A percentile compares a stretch with the other conserved stretches of the same genome.
Conservation (phyloP, 805 yeast species). For the Myxozyma sirexii region DNA sequence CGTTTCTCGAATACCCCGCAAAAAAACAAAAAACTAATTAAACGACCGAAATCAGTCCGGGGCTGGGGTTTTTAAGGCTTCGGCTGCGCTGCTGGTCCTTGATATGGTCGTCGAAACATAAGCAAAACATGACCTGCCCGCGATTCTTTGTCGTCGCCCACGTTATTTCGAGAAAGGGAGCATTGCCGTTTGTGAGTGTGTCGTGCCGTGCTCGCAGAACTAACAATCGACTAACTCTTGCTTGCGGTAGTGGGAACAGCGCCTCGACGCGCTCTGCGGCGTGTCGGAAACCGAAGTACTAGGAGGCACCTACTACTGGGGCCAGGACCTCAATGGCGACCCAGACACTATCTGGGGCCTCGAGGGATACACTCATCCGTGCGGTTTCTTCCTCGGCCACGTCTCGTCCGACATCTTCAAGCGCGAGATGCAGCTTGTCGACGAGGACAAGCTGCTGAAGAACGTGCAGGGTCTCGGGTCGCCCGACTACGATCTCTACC, state of each 20-base stretch:
- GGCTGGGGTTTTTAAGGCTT: no score
- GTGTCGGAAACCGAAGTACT: not conserved
- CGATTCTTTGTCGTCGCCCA: not conserved
- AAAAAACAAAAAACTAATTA: no score
- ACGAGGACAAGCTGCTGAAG: not conserved
- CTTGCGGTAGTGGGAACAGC: not conserved
- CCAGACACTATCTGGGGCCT: not conserved
- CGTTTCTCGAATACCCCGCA: no score
- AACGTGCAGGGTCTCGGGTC: not conserved
- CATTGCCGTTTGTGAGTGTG: not conserved
- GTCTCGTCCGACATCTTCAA: not conserved
- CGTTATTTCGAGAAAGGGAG: not conserved
- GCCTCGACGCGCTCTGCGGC: not conserved
- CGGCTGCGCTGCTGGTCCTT: no score
- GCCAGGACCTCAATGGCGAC: conserved; percentile 2
- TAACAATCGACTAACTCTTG: not conserved
- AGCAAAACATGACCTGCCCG: not conserved
- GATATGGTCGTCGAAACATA: no score
- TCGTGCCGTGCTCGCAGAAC: no score
- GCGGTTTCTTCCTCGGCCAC: conserved; percentile 1
- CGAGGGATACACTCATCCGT: not conserved
- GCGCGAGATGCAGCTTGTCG: not conserved
- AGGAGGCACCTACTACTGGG: not conserved
- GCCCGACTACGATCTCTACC: not conserved
- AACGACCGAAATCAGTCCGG: no score